Base-by-base conservation (phyloP, 805 yeast genomes). In the Candida chauliodis region DNA sequence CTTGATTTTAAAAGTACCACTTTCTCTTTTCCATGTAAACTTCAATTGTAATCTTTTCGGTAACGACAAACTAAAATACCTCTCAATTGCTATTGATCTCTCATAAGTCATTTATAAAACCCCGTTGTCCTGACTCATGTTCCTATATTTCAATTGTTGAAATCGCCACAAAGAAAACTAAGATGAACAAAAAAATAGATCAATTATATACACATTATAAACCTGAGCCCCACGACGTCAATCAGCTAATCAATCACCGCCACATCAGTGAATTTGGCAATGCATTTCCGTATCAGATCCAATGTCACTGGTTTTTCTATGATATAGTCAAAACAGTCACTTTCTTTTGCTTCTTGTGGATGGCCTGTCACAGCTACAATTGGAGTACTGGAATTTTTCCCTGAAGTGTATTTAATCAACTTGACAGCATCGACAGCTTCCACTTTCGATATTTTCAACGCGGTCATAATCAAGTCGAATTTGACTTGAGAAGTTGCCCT, bases 401-500 rank as follows among this genome's bases (percentile, higher is more conserved):
- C 84, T 24, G 79, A 75, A 0, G 97, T 90, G 46, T 77, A 77
- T 51, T 76, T 79, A 39, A 88, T 76, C 42, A 90, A 64, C 49
- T 84, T 82, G 5, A 84, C 83, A 22, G 91, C 81, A 63, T 89
- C 96, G 5, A 78, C 61, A 1, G 86, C 83, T 45, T 78, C 84
- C 20, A 84, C 66, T 43, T 79, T 81, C 11, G 84, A 76, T 16
- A 84, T 63, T 47, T 76, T 76, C 38, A 84, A 67, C 2, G 91
- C 93, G 0, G 93, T 79, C 42, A 90, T 69, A 20, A 90, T 87
- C 28, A 89, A 48, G 59, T 90, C 97, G 64, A 88, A 91, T 53
- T 79, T 82, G 14, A 87, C 84, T 37, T 81, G 81, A 25, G 95
- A 84, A 0, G 95, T 84, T 5, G 88, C 87, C 40, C 93, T 65